Percentiles rank a stretch among this genome's conserved stretches.
phyloP scores from a whole-genome alignment of 768 basidiomycete species.

The Lentinus tigrinus region DNA sequence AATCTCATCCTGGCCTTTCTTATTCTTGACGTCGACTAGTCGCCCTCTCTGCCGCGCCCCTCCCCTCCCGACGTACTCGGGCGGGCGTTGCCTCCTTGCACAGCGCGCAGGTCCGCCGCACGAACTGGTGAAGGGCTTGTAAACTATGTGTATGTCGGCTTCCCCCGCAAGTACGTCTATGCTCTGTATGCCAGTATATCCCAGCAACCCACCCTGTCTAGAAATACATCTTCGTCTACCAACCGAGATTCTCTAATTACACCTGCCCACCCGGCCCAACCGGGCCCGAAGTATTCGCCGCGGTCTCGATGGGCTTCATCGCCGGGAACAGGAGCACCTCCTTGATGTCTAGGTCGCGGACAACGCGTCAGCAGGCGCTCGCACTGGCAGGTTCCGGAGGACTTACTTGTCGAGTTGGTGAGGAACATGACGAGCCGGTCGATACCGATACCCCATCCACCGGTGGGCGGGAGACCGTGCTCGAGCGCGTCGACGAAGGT shows the following conservation, averaged over 20 bases:
- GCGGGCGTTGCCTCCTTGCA: too few species aligned
- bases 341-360: conserved; percentile 80
- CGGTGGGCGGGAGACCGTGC: conserved; percentile 95
- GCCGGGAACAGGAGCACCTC: conserved; percentile 96
- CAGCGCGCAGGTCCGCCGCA: too few species aligned
- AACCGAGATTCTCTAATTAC: not conserved
- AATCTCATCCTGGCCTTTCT: too few species aligned
- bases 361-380: conserved; percentile 7
- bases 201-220: not conserved
- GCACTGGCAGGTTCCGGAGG: not conserved
- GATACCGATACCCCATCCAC: conserved; percentile 96
- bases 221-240: not conserved
- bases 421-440: conserved; percentile 99
- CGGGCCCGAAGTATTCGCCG: conserved; percentile 34
- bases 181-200: too few species aligned
- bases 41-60: too few species aligned
- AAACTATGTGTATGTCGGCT: too few species aligned
- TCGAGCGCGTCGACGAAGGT: conserved; percentile 96
- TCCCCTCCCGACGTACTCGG: too few species aligned
- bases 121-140: too few species aligned
- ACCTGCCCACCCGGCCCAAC: conserved; percentile 31
- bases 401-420: conserved; percentile 89
- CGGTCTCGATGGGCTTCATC: conserved; percentile 81
- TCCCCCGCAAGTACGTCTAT: too few species aligned
- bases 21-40: too few species aligned